A percentile compares a stretch with the other conserved stretches of the same genome.
Conservation (phyloP, 768 basidiomycete species). For the Auriscalpium vulgare region DNA sequence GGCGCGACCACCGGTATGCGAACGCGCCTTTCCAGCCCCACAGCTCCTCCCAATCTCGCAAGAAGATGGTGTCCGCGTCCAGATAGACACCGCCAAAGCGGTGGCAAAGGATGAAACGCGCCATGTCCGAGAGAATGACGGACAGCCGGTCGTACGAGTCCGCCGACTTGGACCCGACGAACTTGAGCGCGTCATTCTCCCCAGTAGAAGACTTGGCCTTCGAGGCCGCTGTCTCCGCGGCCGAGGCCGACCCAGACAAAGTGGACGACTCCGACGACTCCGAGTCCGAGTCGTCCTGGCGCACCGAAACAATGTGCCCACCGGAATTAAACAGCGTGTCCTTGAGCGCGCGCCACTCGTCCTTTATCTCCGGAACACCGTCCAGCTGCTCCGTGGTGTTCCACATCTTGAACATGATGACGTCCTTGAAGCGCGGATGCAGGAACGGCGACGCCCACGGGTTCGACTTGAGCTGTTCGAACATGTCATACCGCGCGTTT, state of each 20-base stretch:
- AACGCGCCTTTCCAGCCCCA: slow-evolving; percentile 98
- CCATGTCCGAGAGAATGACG: slow-evolving; percentile 94
- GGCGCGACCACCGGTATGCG: slow-evolving; percentile 91
- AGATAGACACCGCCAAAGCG: slow-evolving; percentile 95
- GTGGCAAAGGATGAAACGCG: slow-evolving; percentile 93
- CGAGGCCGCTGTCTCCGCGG: slow-evolving; percentile 11
- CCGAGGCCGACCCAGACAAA: slow-evolving; percentile 9
- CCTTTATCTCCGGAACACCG: slow-evolving; percentile 78
- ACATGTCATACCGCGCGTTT: slow-evolving; percentile 76
- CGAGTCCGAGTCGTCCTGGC: slow-evolving; percentile 30
- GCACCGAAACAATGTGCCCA: slow-evolving; percentile 65
- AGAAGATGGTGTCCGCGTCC: slow-evolving; percentile 91
- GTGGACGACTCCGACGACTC: slow-evolving; percentile 19
- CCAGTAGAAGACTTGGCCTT: slow-evolving; percentile 9
- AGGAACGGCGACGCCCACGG: slow-evolving; percentile 96
- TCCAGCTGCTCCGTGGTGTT: slow-evolving; percentile 97
- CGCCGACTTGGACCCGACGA: slow-evolving; percentile 83
- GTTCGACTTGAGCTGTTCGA: slow-evolving; percentile 67
- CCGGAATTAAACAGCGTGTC: slow-evolving; percentile 84
- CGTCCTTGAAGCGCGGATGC: slow-evolving; percentile 84
- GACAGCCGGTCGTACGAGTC: slow-evolving; percentile 85
- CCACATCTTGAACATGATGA: slow-evolving; percentile 95
- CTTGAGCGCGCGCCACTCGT: slow-evolving; percentile 79
- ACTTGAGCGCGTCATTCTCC: slow-evolving; percentile 58
- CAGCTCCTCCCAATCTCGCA: slow-evolving; percentile 97